These are phyloP conservation scores for Kwoniella shandongensis DNA, from an alignment of 768 basidiomycete genomes.

Conservation along the genomic window DNA sequence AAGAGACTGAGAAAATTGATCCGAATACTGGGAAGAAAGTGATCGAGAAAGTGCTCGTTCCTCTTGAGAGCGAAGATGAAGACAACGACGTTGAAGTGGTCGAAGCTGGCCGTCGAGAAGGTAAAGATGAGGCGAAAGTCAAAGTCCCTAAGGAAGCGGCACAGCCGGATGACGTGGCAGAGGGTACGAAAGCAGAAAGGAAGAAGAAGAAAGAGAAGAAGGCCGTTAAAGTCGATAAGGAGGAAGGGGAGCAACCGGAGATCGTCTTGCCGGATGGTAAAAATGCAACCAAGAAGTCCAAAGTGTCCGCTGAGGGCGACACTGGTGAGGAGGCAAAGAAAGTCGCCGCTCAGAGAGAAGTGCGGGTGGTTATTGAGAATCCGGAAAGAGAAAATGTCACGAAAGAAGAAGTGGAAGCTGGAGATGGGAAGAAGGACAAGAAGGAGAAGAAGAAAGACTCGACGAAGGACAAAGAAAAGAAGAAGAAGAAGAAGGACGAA, in stretches of 20 bases:
- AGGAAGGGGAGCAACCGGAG: constrained; percentile 8
- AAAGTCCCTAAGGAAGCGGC: not conserved
- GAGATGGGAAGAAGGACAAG: constrained; percentile 3
- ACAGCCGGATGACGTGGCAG: not conserved
- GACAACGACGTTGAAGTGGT: no score
- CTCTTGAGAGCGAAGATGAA: no score
- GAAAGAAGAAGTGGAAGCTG: no score
- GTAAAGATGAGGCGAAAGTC: not conserved
- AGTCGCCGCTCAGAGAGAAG: not conserved
- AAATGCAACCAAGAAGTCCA: not conserved
- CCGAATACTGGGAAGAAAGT: no score
- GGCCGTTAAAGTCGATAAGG: not conserved
- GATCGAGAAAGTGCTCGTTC: no score
- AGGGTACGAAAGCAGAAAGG: constrained; percentile 10
- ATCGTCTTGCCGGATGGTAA: not conserved
- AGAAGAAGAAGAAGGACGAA: not conserved
- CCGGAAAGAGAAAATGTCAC: no score
- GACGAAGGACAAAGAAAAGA: not conserved
- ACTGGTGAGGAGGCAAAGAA: no score
- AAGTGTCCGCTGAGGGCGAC: not conserved
- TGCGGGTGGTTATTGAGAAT: no score
- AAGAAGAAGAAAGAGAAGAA: constrained; percentile 9
- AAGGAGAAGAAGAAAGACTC: no score
- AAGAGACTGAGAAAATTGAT: no score
- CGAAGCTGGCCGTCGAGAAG: no score